phyloP scores from a whole-genome alignment of 2,329 filamentous ascomycete genomes.

The Fusarium humuli region DNA sequence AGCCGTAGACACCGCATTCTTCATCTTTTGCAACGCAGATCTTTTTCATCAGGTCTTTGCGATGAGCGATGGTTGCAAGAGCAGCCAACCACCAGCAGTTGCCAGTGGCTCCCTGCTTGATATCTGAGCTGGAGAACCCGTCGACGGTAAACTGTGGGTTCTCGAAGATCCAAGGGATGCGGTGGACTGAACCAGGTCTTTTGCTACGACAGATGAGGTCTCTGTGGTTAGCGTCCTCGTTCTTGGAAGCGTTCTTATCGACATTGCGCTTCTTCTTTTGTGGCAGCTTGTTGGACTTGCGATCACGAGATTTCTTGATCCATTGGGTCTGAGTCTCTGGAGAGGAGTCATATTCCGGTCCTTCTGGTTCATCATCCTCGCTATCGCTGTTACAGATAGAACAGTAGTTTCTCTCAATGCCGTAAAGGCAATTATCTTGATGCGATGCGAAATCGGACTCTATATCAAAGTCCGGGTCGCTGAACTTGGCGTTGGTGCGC shows the following conservation, averaged over 20 bases:
- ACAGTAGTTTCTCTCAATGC: constrained; percentile 42
- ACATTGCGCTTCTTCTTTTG: constrained; percentile 27
- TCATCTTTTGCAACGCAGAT: constrained; percentile 76
- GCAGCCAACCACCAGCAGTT: constrained; percentile 82
- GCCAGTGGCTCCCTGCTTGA: constrained; percentile 63
- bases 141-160: constrained; percentile 56
- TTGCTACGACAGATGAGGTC: constrained; percentile 6
- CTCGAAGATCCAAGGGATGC: constrained; percentile 58
- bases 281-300: constrained; percentile 26
- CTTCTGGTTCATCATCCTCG: constrained; percentile 14
- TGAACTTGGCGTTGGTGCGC: constrained; percentile 60
- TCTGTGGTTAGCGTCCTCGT: constrained; percentile 15
- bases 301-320: constrained; percentile 28
- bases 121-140: constrained; percentile 56
- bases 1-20: constrained; percentile 77
- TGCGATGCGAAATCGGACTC: constrained; percentile 53
- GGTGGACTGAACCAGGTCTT: constrained; percentile 55
- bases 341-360: neutral
- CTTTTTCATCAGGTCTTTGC: constrained; percentile 71
- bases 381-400: constrained; percentile 22
- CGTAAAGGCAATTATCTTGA: constrained; percentile 54
- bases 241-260: constrained; percentile 26
- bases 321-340: constrained; percentile 5
- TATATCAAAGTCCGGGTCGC: constrained; percentile 59
- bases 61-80: constrained; percentile 74